Evolutionary conservation across 768 basidiomycete genomes (phyloP).

Genomic region (Lactifluus volemus): DNA sequence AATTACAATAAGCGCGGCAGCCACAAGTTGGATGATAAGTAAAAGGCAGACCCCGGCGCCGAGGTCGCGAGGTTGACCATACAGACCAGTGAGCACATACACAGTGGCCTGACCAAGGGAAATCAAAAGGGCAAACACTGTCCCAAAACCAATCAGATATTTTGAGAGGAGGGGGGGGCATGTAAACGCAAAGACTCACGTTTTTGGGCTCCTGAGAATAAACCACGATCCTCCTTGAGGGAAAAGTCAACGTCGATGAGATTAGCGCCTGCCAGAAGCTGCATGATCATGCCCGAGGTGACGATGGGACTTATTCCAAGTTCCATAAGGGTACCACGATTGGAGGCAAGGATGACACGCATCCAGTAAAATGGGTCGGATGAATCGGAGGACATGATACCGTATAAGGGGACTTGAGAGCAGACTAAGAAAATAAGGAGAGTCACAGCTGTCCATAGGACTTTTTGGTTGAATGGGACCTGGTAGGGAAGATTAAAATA

Average conservation of each 20-base stretch:
- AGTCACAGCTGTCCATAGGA: conserved; percentile 97
- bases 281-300: conserved; percentile 99
- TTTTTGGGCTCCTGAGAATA: conserved; percentile 96
- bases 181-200: conserved; percentile 42
- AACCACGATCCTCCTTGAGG: conserved; percentile 91
- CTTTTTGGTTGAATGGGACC: conserved; percentile 98
- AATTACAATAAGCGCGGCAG: conserved; percentile 92
- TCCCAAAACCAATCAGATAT: not conserved
- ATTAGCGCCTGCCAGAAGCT: conserved; percentile 94
- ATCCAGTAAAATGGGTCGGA: conserved; percentile 99
- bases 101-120: conserved; percentile 94
- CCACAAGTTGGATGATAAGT: conserved; percentile 91
- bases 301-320: conserved; percentile 96
- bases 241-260: conserved; percentile 96
- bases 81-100: conserved; percentile 94
- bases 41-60: conserved; percentile 96
- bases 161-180: not conserved
- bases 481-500: conserved; percentile 25
- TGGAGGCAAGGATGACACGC: conserved; percentile 98
- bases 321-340: conserved; percentile 98
- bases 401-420: conserved; percentile 97
- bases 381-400: conserved; percentile 99
- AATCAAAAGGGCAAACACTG: conserved; percentile 96
- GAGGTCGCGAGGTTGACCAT: conserved; percentile 87
- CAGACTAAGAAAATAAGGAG: conserved; percentile 99